Conservation (phyloP, 129 eudicot species). For the Silybum marianum region DNA sequence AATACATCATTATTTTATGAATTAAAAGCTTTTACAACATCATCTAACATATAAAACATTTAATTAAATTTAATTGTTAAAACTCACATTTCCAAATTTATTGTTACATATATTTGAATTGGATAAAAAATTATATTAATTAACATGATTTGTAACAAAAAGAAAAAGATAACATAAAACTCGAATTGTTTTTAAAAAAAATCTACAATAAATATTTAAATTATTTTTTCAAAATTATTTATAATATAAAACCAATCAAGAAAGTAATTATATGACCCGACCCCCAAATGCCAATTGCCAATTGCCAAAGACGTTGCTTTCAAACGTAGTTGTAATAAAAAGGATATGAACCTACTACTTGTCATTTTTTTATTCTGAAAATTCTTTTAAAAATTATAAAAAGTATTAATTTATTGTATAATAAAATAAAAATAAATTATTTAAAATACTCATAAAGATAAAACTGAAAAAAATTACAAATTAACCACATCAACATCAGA, state of each 20-base stretch:
- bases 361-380: constrained; percentile 10
- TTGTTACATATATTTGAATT: not conserved
- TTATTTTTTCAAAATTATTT: no score
- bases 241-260: not conserved
- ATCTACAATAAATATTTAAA: no score
- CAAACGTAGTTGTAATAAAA: constrained; percentile 14
- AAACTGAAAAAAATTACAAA: not conserved
- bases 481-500: not conserved
- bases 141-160: not conserved
- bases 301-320: not conserved
- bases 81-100: not conserved
- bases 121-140: not conserved
- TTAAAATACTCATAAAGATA: no score
- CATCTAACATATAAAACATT: no score
- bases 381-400: no score
- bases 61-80: no score
- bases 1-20: no score
- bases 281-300: constrained; percentile 5
- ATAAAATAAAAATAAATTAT: no score
- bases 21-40: not conserved
- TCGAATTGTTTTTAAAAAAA: no score
- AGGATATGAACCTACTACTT: constrained; percentile 22
- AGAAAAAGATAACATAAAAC: no score
- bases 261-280: constrained; percentile 20
- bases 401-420: no score